Conservation (phyloP, 2,329 filamentous ascomycete genomes). For the Phaeosphaeriaceae sp. region DNA sequence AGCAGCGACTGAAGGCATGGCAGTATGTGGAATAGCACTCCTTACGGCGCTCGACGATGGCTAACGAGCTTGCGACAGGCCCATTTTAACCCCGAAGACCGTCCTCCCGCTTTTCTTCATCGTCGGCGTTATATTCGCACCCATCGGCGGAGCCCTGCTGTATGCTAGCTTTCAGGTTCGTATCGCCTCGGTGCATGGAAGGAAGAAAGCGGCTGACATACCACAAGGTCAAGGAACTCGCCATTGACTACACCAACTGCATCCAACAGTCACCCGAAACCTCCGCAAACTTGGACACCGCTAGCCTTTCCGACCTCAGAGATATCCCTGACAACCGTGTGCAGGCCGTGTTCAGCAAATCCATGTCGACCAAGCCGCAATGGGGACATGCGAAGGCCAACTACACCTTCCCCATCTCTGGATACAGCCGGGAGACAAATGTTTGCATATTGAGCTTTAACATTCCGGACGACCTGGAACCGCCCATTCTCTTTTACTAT, state of each 20-base stretch:
- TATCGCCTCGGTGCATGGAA: slow-evolving; percentile 27
- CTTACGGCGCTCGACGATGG: neutral
- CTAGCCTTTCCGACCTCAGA: slow-evolving; percentile 42
- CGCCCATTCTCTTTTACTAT: slow-evolving; percentile 93
- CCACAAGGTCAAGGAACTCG: slow-evolving; percentile 82
- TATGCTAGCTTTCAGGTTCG: slow-evolving; percentile 81
- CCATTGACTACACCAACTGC: slow-evolving; percentile 90
- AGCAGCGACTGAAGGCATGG: slow-evolving; percentile 98
- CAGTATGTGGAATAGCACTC: slow-evolving; percentile 69
- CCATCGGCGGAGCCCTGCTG: slow-evolving; percentile 85
- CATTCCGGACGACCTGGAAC: slow-evolving; percentile 77
- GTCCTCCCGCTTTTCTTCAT: slow-evolving; percentile 90
- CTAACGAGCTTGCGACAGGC: slow-evolving; percentile 64
- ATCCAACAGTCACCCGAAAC: slow-evolving; percentile 59
- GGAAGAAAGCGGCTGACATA: slow-evolving; percentile 17
- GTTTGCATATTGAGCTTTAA: slow-evolving; percentile 78
- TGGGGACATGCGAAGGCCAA: slow-evolving; percentile 47
- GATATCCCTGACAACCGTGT: slow-evolving; percentile 66
- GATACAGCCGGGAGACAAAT: slow-evolving; percentile 44
- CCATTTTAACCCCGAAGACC: slow-evolving; percentile 93
- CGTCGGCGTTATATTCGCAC: slow-evolving; percentile 90
- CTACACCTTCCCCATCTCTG: slow-evolving; percentile 40
- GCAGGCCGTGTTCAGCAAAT: slow-evolving; percentile 73
- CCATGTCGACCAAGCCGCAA: slow-evolving; percentile 39
- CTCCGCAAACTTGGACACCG: slow-evolving; percentile 22